Conservation (phyloP, 305 asterid species). For the Ilex paraguariensis region DNA sequence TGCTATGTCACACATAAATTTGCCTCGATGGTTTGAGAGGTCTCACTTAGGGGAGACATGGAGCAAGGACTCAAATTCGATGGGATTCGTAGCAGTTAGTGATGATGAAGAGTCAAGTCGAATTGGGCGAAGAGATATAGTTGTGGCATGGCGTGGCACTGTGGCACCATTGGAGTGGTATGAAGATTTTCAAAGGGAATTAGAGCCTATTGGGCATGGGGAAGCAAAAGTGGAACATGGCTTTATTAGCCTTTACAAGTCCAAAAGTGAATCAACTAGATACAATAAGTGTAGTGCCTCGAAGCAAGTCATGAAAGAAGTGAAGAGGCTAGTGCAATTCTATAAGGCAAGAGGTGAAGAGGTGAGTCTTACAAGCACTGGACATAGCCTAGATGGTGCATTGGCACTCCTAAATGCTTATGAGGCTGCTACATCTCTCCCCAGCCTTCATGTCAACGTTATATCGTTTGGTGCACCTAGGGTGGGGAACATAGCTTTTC, state of each 20-base stretch:
- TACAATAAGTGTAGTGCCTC: conserved; percentile 72
- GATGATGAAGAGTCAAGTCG: conserved; percentile 51
- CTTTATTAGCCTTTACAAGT: conserved; percentile 67
- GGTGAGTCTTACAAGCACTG: conserved; percentile 71
- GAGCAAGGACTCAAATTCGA: conserved; percentile 84
- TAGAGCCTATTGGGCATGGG: conserved; percentile 53
- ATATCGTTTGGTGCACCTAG: conserved; percentile 73
- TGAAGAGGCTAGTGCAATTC: conserved; percentile 28
- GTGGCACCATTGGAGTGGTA: conserved; percentile 79
- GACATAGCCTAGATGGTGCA: conserved; percentile 79
- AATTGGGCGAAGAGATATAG: conserved; percentile 66
- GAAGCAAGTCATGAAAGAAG: conserved; percentile 63
- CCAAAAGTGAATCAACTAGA: conserved; percentile 49
- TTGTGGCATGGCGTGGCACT: conserved; percentile 79
- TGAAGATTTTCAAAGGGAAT: conserved; percentile 55
- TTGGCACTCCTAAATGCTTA: conserved; percentile 66
- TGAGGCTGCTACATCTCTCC: conserved; percentile 61
- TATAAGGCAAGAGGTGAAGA: conserved; percentile 36
- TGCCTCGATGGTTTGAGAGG: conserved; percentile 61
- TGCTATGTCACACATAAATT: conserved; percentile 61
- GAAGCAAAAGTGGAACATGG: conserved; percentile 69
- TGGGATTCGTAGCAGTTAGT: conserved; percentile 70
- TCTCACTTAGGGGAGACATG: conserved; percentile 44
- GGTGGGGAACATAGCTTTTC: conserved; percentile 74
- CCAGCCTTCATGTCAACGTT: conserved; percentile 40